A percentile compares a stretch with the other conserved stretches of the same genome.
phyloP scores from a whole-genome alignment of 495 filamentous ascomycete species.

The Tuber melanosporum region DNA sequence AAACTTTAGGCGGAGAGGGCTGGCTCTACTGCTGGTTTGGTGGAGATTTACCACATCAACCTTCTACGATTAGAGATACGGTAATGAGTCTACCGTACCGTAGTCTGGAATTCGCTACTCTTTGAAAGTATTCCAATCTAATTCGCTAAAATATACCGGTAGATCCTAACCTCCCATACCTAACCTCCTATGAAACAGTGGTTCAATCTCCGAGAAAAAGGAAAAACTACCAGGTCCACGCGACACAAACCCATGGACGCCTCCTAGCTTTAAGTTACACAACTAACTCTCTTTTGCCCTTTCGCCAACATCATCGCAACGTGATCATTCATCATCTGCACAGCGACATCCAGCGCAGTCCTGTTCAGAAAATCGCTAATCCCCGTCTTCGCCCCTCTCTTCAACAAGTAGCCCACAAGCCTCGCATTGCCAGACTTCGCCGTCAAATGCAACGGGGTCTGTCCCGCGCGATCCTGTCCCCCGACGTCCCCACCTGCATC shows the following conservation, averaged over 20 bases:
- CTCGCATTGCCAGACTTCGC: constrained; percentile 2
- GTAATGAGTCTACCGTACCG: too few species aligned
- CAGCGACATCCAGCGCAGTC: background rate
- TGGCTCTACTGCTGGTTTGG: too few species aligned
- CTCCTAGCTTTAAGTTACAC: background rate
- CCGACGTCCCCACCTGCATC: constrained; percentile 21
- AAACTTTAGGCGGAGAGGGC: too few species aligned
- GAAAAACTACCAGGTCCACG: too few species aligned
- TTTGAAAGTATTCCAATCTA: background rate
- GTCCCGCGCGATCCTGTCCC: background rate
- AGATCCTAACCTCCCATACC: background rate
- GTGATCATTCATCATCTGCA: constrained; percentile 1
- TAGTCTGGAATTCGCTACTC: background rate
- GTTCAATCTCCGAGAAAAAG: background rate
- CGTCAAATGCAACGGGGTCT: constrained; percentile 7
- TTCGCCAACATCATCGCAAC: background rate
- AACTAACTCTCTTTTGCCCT: background rate
- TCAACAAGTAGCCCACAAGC: constrained; percentile 10
- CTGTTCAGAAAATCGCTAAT: background rate
- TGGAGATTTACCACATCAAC: too few species aligned
- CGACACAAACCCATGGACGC: background rate
- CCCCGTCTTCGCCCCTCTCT: constrained; percentile 3
- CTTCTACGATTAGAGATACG: too few species aligned
- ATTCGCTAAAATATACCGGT: background rate
- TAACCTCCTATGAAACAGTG: background rate